A percentile compares a stretch with the other conserved stretches of the same genome.
These are phyloP conservation scores for Lepidium africanum DNA, from an alignment of 345 rosid genomes.

Conservation along the genomic window DNA sequence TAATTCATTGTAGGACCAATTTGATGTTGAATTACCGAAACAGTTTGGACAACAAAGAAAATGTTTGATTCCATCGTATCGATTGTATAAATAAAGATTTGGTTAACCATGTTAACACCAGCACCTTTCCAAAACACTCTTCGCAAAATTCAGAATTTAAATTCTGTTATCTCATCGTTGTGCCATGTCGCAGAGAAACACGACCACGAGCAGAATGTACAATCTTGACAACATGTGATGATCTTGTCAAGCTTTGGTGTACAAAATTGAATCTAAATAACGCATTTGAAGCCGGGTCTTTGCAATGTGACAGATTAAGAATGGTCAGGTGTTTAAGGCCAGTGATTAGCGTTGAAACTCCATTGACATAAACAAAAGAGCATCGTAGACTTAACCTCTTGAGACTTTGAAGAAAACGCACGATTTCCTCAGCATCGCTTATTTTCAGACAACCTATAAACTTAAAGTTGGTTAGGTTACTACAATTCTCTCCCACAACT, in stretches of 20 bases:
- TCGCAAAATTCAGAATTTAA: neutral
- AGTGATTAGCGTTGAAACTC: neutral
- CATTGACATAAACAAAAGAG: neutral
- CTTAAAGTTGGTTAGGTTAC: conserved; percentile 3
- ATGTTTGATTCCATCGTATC: too few species aligned
- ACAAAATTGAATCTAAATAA: too few species aligned
- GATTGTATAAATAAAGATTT: too few species aligned
- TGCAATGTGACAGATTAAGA: conserved; percentile 2
- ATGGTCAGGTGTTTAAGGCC: neutral
- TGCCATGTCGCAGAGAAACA: too few species aligned
- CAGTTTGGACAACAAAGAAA: too few species aligned
- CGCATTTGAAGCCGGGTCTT: neutral
- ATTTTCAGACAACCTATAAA: neutral
- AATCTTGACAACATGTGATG: too few species aligned
- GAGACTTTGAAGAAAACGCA: neutral
- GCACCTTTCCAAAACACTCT: too few species aligned
- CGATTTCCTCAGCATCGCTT: neutral
- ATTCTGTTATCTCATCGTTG: neutral
- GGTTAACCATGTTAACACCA: too few species aligned
- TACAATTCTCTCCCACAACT: neutral
- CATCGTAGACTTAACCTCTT: conserved; percentile 4
- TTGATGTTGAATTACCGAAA: too few species aligned
- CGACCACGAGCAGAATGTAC: too few species aligned
- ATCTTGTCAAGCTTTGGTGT: too few species aligned
- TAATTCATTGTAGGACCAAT: too few species aligned